Percentiles rank a stretch among this genome's conserved stretches.
Conservation (phyloP, 1,139 yeast genomes). For the Yarrowia galli region DNA sequence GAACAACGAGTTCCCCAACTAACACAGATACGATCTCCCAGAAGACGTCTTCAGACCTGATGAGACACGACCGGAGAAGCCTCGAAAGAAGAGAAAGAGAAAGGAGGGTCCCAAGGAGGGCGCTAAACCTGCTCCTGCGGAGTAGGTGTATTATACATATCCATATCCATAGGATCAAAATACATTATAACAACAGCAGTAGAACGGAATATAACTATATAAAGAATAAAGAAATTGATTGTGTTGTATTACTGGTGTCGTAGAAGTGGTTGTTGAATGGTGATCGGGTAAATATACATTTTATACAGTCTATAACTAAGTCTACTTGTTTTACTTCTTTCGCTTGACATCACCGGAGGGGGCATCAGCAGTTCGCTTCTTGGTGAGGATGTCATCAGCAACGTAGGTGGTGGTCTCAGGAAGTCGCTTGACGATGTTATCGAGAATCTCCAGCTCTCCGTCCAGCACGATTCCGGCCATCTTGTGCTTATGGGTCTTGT, state of each 20-base stretch:
- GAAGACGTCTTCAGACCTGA: constrained; percentile 82
- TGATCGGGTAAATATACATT: constrained; percentile 1
- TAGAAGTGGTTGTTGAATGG: no score
- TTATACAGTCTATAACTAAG: not conserved
- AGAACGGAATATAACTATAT: constrained; percentile 2
- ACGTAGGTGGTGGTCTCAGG: constrained; percentile 26
- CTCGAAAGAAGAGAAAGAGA: constrained; percentile 58
- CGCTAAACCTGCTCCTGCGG: constrained; percentile 14
- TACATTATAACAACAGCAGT: constrained; percentile 29
- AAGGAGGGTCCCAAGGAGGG: constrained; percentile 45
- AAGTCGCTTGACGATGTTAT: constrained; percentile 16
- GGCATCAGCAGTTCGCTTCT: constrained; percentile 16
- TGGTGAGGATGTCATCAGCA: constrained; percentile 10
- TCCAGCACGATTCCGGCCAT: constrained; percentile 39
- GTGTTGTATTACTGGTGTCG: not conserved
- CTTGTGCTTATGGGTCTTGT: constrained; percentile 8
- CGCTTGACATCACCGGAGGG: constrained; percentile 5
- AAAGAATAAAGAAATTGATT: not conserved
- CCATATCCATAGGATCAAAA: constrained; percentile 29
- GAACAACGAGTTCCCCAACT: constrained; percentile 12
- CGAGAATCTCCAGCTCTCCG: constrained; percentile 40
- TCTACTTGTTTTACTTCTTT: constrained; percentile 29
- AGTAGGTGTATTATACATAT: constrained; percentile 13
- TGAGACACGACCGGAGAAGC: constrained; percentile 73
- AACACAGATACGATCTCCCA: constrained; percentile 70